A percentile compares a stretch with the other conserved stretches of the same genome.
These are phyloP conservation scores for Pseudocercospora crystallina DNA, from an alignment of 2,329 filamentous ascomycete species.

Conservation along the genomic window DNA sequence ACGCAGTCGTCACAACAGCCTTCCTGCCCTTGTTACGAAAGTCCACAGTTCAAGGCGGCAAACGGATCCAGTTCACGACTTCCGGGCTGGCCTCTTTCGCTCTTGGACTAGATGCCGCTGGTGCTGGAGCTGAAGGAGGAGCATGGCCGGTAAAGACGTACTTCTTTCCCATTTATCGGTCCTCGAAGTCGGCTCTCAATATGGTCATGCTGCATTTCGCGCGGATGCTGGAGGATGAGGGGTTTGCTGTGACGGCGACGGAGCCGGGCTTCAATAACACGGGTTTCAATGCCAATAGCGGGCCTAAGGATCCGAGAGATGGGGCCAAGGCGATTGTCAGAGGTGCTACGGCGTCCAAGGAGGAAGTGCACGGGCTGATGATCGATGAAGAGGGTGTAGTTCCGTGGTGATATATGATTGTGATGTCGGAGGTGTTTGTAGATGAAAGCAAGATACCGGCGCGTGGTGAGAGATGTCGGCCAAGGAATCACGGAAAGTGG, in stretches of 20 bases:
- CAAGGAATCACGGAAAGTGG: no score
- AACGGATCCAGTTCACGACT: constrained; percentile 31
- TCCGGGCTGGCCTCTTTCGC: constrained; percentile 11
- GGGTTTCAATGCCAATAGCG: constrained; percentile 28
- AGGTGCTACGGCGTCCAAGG: constrained; percentile 22
- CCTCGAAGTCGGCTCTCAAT: constrained; percentile 31
- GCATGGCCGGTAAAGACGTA: constrained; percentile 7
- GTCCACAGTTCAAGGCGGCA: constrained; percentile 17
- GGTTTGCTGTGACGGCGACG: constrained; percentile 27
- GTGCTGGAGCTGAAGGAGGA: neutral
- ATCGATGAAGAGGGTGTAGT: no score
- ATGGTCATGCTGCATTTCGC: constrained; percentile 31
- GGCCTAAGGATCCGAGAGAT: constrained; percentile 31
- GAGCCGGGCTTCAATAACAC: constrained; percentile 26
- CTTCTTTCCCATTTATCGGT: constrained; percentile 26
- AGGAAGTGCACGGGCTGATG: constrained; percentile 25
- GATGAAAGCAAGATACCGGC: no score
- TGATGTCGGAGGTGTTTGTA: no score
- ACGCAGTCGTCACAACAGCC: constrained; percentile 24
- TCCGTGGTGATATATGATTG: no score
- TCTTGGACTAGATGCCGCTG: no score
- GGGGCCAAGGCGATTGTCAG: constrained; percentile 31
- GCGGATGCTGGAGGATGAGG: constrained; percentile 24
- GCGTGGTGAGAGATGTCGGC: no score
- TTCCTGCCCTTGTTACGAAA: constrained; percentile 32